Base-by-base conservation (phyloP, 139 green algal genomes). In the Chlamydomonas asymmetrica region DNA sequence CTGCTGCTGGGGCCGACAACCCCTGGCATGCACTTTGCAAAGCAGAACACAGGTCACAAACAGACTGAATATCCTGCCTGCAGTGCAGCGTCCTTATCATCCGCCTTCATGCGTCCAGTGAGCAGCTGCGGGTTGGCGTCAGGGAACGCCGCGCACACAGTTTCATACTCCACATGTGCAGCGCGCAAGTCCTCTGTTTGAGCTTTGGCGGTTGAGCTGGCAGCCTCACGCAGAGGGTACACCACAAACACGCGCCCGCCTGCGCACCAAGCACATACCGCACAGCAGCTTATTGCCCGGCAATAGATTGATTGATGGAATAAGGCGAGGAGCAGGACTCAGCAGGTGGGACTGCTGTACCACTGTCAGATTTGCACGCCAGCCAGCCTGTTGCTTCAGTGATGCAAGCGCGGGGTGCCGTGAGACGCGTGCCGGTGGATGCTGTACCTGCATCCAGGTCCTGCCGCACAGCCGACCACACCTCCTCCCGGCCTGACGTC, bases 51-150 rank as follows among this genome's bases (percentile, higher is more conserved):
- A n/a, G n/a, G n/a, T n/a, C n/a, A n/a, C n/a, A n/a, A n/a, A n/a
- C n/a, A n/a, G n/a, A n/a, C n/a, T n/a, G n/a, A n/a, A n/a, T n/a
- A n/a, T n/a, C 79, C 40, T 68, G 79, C 73, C 68, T 93, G 92
- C 45, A 97, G 87, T n/a, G 87, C 85, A 0, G 52, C 64, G 5
- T 77, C 34, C 88, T 98, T 93, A 18, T 87, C 85, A 7, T 91
- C 92, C 48, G 91, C 85, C 43, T 91, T 83, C 82, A 98, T 85
- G 35, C 66, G 56, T 23, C 85, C 85, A 67, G 87, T 80, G 61
- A 88, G 71, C 78, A 94, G 80, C 27, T 78, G n/a, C n/a, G n/a
- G n/a, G n/a, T n/a, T 27, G 25, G 52, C 48, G 34, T 1, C 56
- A 37, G 32, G 8, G 2, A 25, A 70, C 59, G 8, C 71, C 59